Base-by-base conservation (phyloP, 768 basidiomycete species). In the Mycena chlorophos region DNA sequence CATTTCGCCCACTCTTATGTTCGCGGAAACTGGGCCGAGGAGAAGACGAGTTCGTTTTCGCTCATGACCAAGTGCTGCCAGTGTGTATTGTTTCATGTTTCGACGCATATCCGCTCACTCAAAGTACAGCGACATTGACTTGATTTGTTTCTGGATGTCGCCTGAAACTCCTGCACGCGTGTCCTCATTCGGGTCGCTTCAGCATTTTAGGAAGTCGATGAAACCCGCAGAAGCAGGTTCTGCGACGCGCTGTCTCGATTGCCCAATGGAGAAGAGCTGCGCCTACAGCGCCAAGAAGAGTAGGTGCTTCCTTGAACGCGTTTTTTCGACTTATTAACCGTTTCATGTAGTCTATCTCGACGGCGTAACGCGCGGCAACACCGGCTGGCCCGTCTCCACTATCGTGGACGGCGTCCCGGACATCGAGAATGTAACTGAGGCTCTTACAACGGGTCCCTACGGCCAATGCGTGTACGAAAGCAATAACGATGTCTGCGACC, bases 21-120 rank as follows among this genome's bases (percentile, higher is more conserved):
- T 27, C 82, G 93, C 29, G 93, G 82, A 26, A 86, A 87, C 66
- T 95, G 93, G 93, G 69, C 75, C 3, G 82, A 75, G 23, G 88
- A 94, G 66, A 70, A 73, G 2, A 73, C 78, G 5, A 88, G 88
- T 62, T 87, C 85, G 22, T 94, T 94, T 69, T 84, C 88, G 14
- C 79, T 95, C 49, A 85, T 95, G 86, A 88, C 91, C 17, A 95
- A 95, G 75, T 85, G 86, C 61, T 95, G 89, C 81, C 93, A 95
- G 91, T 92, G 46, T 45, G 22, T 29, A 19, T 38, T 28, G 19
- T 28, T 53, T 27, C 23, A n/a, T 51, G 23, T 51, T 14, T 27
- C 29, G 27, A 52, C 54, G 56, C 48, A 55, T 54, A n/a, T 25
- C 39, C 5, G n/a, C n/a, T 23, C 34, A 51, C 49, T 34, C 27